Evolutionary conservation across 1,284 basidiomycete genomes (phyloP), one percentile per base, ranked within the genome.

Genomic region (Leucoagaricus sp.): DNA sequence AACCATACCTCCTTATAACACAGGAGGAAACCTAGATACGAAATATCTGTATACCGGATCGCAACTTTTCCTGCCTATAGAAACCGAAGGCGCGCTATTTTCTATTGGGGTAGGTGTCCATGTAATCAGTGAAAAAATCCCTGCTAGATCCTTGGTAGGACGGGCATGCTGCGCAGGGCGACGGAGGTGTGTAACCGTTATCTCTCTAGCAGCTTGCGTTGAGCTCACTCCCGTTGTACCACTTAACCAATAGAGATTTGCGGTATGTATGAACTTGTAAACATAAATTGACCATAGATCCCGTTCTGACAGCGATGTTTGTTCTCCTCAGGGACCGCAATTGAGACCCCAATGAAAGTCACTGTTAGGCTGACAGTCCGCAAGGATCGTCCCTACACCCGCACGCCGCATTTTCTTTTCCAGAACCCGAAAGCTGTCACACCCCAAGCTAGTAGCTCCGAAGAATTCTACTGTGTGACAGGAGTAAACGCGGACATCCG

Each of bases 131-230:
- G n/a, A n/a, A n/a, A n/a, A n/a, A n/a, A n/a, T n/a, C n/a, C n/a
- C n/a, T n/a, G n/a, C n/a, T n/a, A n/a, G n/a, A n/a, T n/a, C n/a
- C n/a, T n/a, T n/a, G n/a, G n/a, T n/a, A 85, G 83, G 84, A 86
- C 58, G 84, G 84, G 0, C 84, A 86, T 67, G 84, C 82, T 5
- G 83, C 81, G 2, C 84, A 85, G 69, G 84, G 84, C 6, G 84
- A 86, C 62, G 84, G 84, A 66, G 84, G 84, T 82, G 59, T 60
- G 75, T 69, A n/a, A 40, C n/a, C n/a, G n/a, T 61, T 60, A 75
- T 68, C 12, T 47, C 57, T 23, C 19, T 15, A 5, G n/a, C 12
- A 2, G 34, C 40, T 44, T 38, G 36, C 10, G 21, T 29, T 50
- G 49, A 42, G 13, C 4, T 38, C 13, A 6, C 36, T 38, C 15